Conservation (phyloP, 1,284 basidiomycete species). For the Naganishia sp. region DNA sequence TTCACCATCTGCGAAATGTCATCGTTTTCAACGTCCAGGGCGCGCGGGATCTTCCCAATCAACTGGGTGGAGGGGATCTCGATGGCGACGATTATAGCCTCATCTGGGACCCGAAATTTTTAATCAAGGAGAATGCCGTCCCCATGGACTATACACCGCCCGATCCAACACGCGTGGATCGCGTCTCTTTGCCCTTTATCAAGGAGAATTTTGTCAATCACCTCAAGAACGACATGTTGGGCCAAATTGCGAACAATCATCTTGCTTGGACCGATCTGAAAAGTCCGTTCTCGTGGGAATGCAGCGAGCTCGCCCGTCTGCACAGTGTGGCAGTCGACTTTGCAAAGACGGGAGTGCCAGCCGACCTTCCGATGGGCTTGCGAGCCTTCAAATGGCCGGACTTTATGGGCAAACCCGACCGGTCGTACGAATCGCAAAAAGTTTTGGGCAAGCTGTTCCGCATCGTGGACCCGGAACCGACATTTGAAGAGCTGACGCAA, state of each 20-base stretch:
- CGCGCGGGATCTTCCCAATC: constrained; percentile 49
- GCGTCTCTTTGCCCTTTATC: constrained; percentile 47
- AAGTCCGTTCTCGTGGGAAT: constrained; percentile 32
- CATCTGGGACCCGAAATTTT: constrained; percentile 53
- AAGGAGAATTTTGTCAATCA: constrained; percentile 42
- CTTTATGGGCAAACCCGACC: constrained; percentile 51
- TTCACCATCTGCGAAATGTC: constrained; percentile 52
- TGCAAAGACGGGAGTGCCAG: constrained; percentile 53
- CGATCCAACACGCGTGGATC: constrained; percentile 40
- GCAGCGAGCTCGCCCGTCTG: constrained; percentile 23
- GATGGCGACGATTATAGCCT: constrained; percentile 53
- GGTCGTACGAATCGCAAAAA: constrained; percentile 40
- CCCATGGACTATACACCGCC: constrained; percentile 52
- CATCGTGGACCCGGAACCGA: constrained; percentile 30
- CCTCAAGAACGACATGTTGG: constrained; percentile 44
- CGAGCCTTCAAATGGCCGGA: constrained; percentile 49
- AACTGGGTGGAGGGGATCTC: constrained; percentile 53
- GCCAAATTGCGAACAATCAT: constrained; percentile 51
- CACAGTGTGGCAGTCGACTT: constrained; percentile 49
- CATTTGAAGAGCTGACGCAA: constrained; percentile 13
- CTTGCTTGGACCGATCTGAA: constrained; percentile 46
- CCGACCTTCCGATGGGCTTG: constrained; percentile 38
- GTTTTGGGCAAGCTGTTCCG: constrained; percentile 50
- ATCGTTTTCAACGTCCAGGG: constrained; percentile 52
- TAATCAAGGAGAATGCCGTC: constrained; percentile 38